Evolutionary conservation across 805 yeast species (phyloP).

Genomic region (Candida sonorensis): DNA sequence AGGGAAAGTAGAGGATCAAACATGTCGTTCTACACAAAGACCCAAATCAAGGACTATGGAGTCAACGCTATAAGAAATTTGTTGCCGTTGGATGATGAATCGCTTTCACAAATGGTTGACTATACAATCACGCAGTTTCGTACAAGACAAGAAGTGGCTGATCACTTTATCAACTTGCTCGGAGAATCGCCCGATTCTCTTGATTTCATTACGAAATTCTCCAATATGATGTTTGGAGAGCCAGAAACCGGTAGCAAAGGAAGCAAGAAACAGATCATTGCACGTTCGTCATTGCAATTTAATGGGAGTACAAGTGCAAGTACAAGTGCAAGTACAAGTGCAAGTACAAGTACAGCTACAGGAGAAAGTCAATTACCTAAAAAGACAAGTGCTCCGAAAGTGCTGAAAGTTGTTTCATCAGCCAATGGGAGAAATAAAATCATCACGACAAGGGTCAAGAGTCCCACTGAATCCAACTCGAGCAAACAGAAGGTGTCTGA

Average conservation of each 20-base stretch:
- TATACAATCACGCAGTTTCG: slow-evolving; percentile 40
- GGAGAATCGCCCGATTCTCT: slow-evolving; percentile 53
- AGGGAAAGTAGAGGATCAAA: too few species aligned
- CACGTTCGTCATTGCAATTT: too few species aligned
- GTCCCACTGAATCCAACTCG: too few species aligned
- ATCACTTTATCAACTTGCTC: slow-evolving; percentile 47
- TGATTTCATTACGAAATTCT: slow-evolving; percentile 39
- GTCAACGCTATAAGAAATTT: slow-evolving; percentile 23
- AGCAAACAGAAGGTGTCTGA: too few species aligned
- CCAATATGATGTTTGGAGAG: slow-evolving; percentile 31
- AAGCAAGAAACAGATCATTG: too few species aligned
- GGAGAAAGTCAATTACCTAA: too few species aligned
- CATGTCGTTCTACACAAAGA: slow-evolving; percentile 16
- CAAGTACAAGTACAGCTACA: too few species aligned
- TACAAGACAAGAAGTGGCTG: slow-evolving; percentile 39
- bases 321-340: too few species aligned
- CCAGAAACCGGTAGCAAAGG: too few species aligned
- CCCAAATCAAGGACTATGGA: slow-evolving; percentile 20
- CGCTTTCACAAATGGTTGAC: slow-evolving; percentile 47
- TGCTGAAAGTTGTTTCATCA: slow-evolving; percentile 10
- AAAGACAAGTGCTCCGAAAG: slow-evolving; percentile 5
- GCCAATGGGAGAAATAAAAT: slow-evolving; percentile 8
- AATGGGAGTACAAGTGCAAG: too few species aligned
- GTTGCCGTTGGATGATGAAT: slow-evolving; percentile 53
- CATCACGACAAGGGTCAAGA: slow-evolving; percentile 5